These are phyloP conservation scores for Capsicum rhomboideum DNA, from an alignment of 257 asterid genomes.

Conservation along the genomic window DNA sequence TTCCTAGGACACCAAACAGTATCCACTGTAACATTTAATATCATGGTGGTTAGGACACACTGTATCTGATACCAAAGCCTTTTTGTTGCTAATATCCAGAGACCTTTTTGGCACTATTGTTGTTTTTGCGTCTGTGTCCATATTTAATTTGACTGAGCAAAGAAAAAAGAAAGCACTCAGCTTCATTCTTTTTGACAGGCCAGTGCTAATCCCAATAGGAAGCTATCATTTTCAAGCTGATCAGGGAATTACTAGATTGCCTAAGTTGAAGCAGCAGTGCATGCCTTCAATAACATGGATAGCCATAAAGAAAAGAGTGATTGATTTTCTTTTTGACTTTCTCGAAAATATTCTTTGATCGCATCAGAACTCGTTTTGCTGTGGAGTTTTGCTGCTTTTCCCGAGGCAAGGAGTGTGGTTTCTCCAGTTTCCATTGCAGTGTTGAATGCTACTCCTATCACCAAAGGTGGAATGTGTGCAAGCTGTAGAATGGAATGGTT, in stretches of 20 bases:
- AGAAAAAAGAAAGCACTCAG: background rate
- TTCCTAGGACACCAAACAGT: background rate
- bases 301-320: background rate
- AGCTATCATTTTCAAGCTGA: slow-evolving; percentile 3
- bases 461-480: background rate
- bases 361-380: background rate
- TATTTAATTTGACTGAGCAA: background rate
- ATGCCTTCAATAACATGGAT: background rate
- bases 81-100: background rate
- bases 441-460: background rate
- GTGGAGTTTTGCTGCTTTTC: background rate
- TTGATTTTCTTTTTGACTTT: background rate
- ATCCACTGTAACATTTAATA: background rate
- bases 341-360: background rate
- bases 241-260: background rate
- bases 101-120: background rate
- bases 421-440: background rate
- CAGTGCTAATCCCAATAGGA: background rate
- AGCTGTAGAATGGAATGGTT: background rate
- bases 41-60: background rate
- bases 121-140: background rate
- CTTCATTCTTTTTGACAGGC: background rate
- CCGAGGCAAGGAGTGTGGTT: background rate
- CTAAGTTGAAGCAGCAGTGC: background rate
- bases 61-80: background rate